phyloP scores from a whole-genome alignment of 192 early-diverging fungal species.

The Spizellomyces sp. region DNA sequence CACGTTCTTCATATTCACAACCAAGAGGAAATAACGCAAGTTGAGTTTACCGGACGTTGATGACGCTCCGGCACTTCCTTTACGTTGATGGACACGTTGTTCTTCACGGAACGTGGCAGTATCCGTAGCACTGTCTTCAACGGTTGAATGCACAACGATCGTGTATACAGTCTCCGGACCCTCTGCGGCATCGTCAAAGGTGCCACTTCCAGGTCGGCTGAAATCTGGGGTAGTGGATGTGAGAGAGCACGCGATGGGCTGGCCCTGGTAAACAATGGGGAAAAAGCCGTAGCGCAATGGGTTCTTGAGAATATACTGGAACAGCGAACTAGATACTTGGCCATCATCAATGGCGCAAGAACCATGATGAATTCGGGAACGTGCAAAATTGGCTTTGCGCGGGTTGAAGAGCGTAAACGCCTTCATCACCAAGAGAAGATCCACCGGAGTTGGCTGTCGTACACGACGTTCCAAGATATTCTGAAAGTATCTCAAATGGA shows the following conservation, averaged over 20 bases:
- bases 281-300: conserved; percentile 51
- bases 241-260: conserved; percentile 43
- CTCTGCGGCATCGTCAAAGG: not conserved
- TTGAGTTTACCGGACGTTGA: conserved; percentile 9
- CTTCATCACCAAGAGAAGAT: conserved; percentile 44
- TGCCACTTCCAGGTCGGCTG: conserved; percentile 20
- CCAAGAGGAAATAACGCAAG: conserved; percentile 46
- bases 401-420: conserved; percentile 46
- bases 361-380: conserved; percentile 44
- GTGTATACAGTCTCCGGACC: conserved; percentile 40
- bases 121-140: not conserved
- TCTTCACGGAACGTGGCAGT: conserved; percentile 1
- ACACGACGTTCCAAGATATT: conserved; percentile 36
- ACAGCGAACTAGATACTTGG: conserved; percentile 38
- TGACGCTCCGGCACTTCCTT: conserved; percentile 13
- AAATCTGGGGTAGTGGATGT: conserved; percentile 42
- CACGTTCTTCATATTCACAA: conserved; percentile 36
- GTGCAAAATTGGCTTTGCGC: conserved; percentile 42
- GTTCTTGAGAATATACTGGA: conserved; percentile 57
- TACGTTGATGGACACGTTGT: conserved; percentile 16
- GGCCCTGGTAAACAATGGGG: conserved; percentile 32
- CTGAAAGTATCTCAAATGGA: conserved; percentile 52
- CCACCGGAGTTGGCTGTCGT: conserved; percentile 17
- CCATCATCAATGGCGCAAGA: conserved; percentile 27
- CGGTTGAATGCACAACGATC: conserved; percentile 40